Conservation (phyloP, 2,329 filamentous ascomycete genomes). For the Cladophialophora immunda region DNA sequence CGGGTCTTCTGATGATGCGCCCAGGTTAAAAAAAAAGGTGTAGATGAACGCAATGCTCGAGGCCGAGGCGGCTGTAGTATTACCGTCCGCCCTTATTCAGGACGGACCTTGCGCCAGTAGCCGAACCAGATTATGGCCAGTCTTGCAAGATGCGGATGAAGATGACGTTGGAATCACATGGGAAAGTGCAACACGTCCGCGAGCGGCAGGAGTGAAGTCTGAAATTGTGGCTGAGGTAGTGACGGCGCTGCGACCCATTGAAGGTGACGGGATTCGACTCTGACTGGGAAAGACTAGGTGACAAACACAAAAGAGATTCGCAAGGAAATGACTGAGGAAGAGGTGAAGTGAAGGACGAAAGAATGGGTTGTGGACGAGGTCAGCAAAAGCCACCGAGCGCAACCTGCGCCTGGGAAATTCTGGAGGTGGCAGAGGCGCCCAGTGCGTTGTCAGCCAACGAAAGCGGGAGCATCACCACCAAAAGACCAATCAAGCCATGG, state of each 20-base stretch:
- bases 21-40: neutral
- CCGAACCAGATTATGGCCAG: constrained; percentile 48
- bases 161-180: constrained; percentile 28
- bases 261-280: constrained; percentile 27
- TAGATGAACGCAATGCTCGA: constrained; percentile 10
- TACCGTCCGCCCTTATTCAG: constrained; percentile 62
- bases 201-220: constrained; percentile 25
- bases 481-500: neutral
- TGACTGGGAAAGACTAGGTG: neutral
- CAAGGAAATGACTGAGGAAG: neutral
- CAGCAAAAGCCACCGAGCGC: constrained; percentile 12
- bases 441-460: constrained; percentile 4
- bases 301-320: neutral
- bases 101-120: constrained; percentile 60
- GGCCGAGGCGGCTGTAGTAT: constrained; percentile 44
- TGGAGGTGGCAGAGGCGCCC: constrained; percentile 7
- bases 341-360: constrained; percentile 4
- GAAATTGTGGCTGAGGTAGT: constrained; percentile 21
- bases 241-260: constrained; percentile 39
- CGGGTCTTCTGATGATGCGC: constrained; percentile 10
- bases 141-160: constrained; percentile 17
- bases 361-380: constrained; percentile 8
- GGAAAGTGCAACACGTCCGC: constrained; percentile 27
- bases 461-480: neutral
- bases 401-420: constrained; percentile 8